phyloP scores from a whole-genome alignment of 176 grass and related monocot species.

The Bothriochloa decipiens region DNA sequence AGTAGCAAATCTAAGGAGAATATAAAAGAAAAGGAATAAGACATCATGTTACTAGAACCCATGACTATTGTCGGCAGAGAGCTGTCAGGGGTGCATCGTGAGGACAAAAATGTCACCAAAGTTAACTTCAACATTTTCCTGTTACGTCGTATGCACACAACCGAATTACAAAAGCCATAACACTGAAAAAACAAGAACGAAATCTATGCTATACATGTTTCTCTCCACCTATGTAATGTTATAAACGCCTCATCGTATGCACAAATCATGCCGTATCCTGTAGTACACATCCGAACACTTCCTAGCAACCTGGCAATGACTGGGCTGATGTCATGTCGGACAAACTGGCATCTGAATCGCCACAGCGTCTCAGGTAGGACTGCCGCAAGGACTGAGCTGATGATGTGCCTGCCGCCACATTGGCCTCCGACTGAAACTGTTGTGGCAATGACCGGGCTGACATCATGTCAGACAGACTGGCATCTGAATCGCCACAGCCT shows the following conservation, averaged over 20 bases:
- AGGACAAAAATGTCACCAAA: neutral
- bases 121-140: neutral
- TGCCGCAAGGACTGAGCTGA: conserved; percentile 68
- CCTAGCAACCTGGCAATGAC: conserved; percentile 78
- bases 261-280: neutral
- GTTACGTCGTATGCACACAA: conserved; percentile 20
- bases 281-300: neutral
- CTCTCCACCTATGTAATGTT: neutral
- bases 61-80: too few species aligned
- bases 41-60: too few species aligned
- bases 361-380: conserved; percentile 68
- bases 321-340: conserved; percentile 71
- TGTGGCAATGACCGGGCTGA: conserved; percentile 56
- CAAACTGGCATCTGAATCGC: conserved; percentile 67
- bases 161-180: neutral
- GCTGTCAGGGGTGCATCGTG: neutral
- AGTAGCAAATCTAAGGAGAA: neutral
- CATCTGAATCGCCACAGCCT: conserved; percentile 59
- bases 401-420: conserved; percentile 51
- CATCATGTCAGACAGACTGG: conserved; percentile 69
- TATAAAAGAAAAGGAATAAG: too few species aligned
- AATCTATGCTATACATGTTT: neutral
- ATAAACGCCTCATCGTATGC: conserved; percentile 36
- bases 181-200: neutral
- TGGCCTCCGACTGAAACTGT: conserved; percentile 51